These are phyloP conservation scores for Hymenoscyphus repandus DNA, from an alignment of 2,329 filamentous ascomycete species.

Conservation along the genomic window DNA sequence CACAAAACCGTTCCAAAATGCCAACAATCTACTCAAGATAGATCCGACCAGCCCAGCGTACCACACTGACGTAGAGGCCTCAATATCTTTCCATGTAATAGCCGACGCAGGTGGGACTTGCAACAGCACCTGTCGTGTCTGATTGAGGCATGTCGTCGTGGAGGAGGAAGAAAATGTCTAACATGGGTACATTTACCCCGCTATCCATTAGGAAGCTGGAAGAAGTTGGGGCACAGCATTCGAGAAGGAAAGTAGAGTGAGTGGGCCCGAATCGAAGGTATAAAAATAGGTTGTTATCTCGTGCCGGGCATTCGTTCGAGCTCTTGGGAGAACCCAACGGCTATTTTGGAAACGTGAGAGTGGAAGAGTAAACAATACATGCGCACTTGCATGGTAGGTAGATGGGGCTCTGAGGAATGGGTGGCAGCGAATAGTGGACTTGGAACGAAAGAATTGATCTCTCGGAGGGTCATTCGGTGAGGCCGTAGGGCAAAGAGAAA, in stretches of 20 bases:
- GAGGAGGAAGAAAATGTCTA: background rate
- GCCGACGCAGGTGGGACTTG: background rate
- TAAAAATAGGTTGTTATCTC: background rate
- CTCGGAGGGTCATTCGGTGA: background rate
- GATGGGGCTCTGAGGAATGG: too few relatives aligned
- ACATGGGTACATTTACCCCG: background rate
- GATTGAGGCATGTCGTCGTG: background rate
- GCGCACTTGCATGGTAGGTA: too few relatives aligned
- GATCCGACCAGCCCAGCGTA: background rate
- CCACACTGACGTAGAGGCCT: background rate
- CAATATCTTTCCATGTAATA: background rate
- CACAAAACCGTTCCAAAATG: background rate
- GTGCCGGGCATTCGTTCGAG: too few relatives aligned
- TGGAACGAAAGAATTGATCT: background rate
- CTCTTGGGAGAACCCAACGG: too few relatives aligned
- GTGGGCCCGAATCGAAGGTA: background rate
- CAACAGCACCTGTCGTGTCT: background rate
- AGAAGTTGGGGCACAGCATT: background rate
- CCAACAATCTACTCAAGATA: background rate
- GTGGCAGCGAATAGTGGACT: too few relatives aligned
- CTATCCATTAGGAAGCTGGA: background rate
- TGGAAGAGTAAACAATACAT: too few relatives aligned
- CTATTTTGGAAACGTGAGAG: too few relatives aligned
- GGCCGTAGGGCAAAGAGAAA: background rate
- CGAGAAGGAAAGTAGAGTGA: background rate